These are phyloP conservation scores for Fulvia fulva DNA, from an alignment of 2,329 filamentous ascomycete genomes.

Conservation along the genomic window DNA sequence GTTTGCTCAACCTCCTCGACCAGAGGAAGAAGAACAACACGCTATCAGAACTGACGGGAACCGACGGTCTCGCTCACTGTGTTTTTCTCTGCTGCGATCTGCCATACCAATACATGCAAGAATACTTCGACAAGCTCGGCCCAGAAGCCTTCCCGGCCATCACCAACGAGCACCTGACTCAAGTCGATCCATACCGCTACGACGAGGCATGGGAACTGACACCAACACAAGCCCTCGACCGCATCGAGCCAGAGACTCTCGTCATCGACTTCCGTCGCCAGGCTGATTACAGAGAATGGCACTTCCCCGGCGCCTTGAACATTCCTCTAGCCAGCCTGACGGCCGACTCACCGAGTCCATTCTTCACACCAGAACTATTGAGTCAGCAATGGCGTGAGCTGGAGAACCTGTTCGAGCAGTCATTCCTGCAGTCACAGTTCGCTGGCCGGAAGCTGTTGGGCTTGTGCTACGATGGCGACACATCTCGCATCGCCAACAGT, in stretches of 20 bases:
- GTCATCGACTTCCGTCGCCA: constrained; percentile 23
- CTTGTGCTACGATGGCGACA: constrained; percentile 54
- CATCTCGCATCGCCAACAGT: constrained; percentile 52
- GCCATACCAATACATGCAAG: constrained; percentile 59
- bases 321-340: constrained; percentile 38
- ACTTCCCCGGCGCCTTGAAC: constrained; percentile 7
- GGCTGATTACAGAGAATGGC: constrained; percentile 1
- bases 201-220: constrained; percentile 54
- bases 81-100: constrained; percentile 62
- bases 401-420: constrained; percentile 39
- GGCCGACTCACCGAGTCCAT: constrained; percentile 41
- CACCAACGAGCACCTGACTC: constrained; percentile 46
- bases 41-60: constrained; percentile 43
- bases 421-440: constrained; percentile 23
- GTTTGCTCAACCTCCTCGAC: constrained; percentile 49
- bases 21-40: constrained; percentile 46
- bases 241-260: constrained; percentile 9
- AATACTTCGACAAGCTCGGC: constrained; percentile 55
- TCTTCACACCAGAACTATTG: constrained; percentile 43
- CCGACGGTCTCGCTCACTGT: constrained; percentile 48
- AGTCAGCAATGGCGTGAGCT: constrained; percentile 48
- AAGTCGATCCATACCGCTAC: constrained; percentile 53
- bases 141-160: constrained; percentile 49
- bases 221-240: constrained; percentile 38
- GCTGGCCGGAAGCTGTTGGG: constrained; percentile 41